These are phyloP conservation scores for Populus euphratica DNA, from an alignment of 345 rosid species.

Conservation along the genomic window DNA sequence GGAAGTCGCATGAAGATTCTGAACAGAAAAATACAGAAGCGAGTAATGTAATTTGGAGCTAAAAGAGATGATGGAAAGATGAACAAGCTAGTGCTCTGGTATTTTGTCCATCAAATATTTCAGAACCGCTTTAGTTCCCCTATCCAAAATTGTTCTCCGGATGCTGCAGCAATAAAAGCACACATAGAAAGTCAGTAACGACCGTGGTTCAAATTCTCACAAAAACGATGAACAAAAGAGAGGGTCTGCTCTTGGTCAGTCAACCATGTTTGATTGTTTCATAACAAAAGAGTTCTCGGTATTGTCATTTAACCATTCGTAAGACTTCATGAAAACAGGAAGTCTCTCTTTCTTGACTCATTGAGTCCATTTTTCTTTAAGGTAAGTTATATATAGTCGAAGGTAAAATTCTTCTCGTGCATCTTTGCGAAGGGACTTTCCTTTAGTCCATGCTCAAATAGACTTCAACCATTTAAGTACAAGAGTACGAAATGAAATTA, in stretches of 20 bases:
- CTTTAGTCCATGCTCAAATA: no score
- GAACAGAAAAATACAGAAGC: not conserved
- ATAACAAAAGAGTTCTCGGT: no score
- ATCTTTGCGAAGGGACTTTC: no score
- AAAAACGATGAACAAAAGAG: not conserved
- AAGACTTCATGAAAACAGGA: no score
- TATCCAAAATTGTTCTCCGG: slow-evolving; percentile 75
- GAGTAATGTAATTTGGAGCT: no score
- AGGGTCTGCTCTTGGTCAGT: not conserved
- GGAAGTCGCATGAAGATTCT: not conserved
- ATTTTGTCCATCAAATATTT: slow-evolving; percentile 77
- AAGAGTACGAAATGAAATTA: not conserved
- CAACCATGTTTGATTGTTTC: no score
- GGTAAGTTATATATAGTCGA: not conserved
- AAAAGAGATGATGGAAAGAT: not conserved
- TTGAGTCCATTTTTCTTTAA: no score
- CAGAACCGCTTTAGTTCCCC: slow-evolving; percentile 81
- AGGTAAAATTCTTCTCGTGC: not conserved
- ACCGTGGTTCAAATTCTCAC: not conserved
- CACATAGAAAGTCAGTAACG: not conserved
- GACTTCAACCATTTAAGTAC: not conserved
- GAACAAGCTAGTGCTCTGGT: slow-evolving; percentile 43
- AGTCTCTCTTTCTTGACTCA: no score
- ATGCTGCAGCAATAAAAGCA: slow-evolving; percentile 42
- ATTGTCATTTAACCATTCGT: no score